Evolutionary conservation across 768 basidiomycete genomes (phyloP).

Genomic region (Mycena indigotica): DNA sequence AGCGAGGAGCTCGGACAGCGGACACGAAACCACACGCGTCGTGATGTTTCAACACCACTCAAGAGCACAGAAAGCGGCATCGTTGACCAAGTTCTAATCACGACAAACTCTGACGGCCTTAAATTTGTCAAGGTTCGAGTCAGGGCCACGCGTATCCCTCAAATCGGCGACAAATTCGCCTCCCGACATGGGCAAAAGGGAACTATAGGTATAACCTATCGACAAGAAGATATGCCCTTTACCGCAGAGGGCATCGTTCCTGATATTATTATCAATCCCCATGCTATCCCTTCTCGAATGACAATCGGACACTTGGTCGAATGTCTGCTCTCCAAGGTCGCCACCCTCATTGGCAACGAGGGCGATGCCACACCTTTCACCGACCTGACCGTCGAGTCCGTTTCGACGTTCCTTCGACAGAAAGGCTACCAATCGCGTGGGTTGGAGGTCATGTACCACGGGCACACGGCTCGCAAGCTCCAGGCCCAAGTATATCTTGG

Average conservation of each 20-base stretch:
- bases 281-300: slow-evolving; percentile 99
- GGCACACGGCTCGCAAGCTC: slow-evolving; percentile 96
- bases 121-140: slow-evolving; percentile 99
- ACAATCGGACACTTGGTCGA: slow-evolving; percentile 99
- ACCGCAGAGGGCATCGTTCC: slow-evolving; percentile 96
- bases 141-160: slow-evolving; percentile 92
- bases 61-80: slow-evolving; percentile 98
- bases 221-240: slow-evolving; percentile 99
- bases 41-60: slow-evolving; percentile 96
- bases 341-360: slow-evolving; percentile 93
- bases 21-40: slow-evolving; percentile 88
- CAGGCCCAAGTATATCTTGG: slow-evolving; percentile 99
- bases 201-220: slow-evolving; percentile 98
- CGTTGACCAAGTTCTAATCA: slow-evolving; percentile 95
- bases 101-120: slow-evolving; percentile 93
- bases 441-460: slow-evolving; percentile 97
- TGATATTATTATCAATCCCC: slow-evolving; percentile 97
- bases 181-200: slow-evolving; percentile 99
- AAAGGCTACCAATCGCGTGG: slow-evolving; percentile 97
- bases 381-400: slow-evolving; percentile 94
- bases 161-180: slow-evolving; percentile 99
- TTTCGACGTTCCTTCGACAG: slow-evolving; percentile 86
- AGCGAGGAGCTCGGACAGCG: slow-evolving; percentile 97
- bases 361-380: slow-evolving; percentile 99
- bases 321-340: slow-evolving; percentile 94